Evolutionary conservation across 2,329 filamentous ascomycete genomes (phyloP), one percentile per base, ranked within the genome.

Genomic region (Teratosphaeria epicoccoides): DNA sequence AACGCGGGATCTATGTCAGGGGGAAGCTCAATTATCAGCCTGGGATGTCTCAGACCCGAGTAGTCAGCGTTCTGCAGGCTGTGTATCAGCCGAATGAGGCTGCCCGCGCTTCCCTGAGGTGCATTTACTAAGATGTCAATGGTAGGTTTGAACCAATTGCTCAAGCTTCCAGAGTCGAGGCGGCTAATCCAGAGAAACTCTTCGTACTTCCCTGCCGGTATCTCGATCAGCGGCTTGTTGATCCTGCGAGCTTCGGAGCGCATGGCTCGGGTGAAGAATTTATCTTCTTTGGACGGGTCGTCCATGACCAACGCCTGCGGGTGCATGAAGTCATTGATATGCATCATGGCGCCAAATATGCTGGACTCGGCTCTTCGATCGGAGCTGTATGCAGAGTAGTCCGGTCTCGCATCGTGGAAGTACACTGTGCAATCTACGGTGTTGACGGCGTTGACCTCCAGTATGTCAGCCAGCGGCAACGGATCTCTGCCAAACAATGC

Each of bases 81-180:
- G 54, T 79, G 78, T 3, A 98, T 77, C 26, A 96, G 75, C 51
- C 88, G 78, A 48, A 88, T 79, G 25, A 96, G 67, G 48, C 84
- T 85, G 10, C 87, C 89, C 2, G 87, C 84, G 20, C 85, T 83
- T 7, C 77, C 76, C 2, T 81, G 71, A 6, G 82, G 78, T 1
- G 87, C 88, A 53, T 94, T 87, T 7, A 97, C 80, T 11, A 96
- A 68, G 49, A 98, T 87, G 57, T 97, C 88, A 55, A 97, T 76
- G 33, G 77, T 81, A 4, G 87, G 75, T 46, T 81, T 79, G 65
- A 91, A 83, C 90, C 90, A 96, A 28, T 79, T 85, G 58, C 73
- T 76, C 52, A 96, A 71, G 25, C 88, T 83, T 17, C 75, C 72
- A 54, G 84, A 80, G 63, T 95, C 88, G 11, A 97, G 75, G 56